Percentiles rank a stretch among this genome's conserved stretches.
phyloP scores from a whole-genome alignment of 441 rosid species.

The Hura crepitans region DNA sequence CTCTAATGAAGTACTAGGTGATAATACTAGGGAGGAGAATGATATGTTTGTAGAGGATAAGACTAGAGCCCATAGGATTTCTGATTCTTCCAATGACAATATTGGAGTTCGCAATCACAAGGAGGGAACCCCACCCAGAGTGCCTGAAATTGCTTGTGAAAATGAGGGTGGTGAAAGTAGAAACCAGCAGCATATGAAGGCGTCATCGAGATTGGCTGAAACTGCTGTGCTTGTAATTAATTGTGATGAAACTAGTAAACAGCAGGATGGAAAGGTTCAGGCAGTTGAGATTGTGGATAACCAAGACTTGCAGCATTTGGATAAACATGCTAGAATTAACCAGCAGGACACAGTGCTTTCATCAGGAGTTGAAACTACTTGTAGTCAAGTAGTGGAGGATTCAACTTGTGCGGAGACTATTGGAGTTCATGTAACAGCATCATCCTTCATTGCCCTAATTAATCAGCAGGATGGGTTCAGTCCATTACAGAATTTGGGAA shows the following conservation, averaged over 20 bases:
- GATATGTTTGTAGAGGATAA: constrained; percentile 1
- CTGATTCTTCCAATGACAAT: neutral
- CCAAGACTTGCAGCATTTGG: constrained; percentile 3
- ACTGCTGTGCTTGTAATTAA: constrained; percentile 1
- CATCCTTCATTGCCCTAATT: neutral
- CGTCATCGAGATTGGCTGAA: constrained; percentile 3
- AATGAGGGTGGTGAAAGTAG: constrained; percentile 1
- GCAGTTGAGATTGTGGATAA: neutral
- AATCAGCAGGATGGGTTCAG: constrained; percentile 5
- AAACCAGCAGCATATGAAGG: constrained; percentile 2
- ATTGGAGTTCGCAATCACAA: constrained; percentile 2
- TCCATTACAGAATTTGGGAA: neutral
- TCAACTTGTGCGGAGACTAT: neutral
- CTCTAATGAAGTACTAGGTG: neutral
- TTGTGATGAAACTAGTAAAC: constrained; percentile 1
- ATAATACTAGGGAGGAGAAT: constrained; percentile 1
- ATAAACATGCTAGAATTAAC: neutral
- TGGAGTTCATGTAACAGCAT: constrained; percentile 10
- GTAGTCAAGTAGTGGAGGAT: neutral
- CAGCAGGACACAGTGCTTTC: neutral
- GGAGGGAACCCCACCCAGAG: neutral
- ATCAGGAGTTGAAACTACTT: constrained; percentile 1
- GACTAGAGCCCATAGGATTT: neutral
- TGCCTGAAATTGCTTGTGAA: constrained; percentile 17
- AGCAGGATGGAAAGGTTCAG: constrained; percentile 14